phyloP scores from a whole-genome alignment of 1,284 basidiomycete species.

The Tremellales sp. region DNA sequence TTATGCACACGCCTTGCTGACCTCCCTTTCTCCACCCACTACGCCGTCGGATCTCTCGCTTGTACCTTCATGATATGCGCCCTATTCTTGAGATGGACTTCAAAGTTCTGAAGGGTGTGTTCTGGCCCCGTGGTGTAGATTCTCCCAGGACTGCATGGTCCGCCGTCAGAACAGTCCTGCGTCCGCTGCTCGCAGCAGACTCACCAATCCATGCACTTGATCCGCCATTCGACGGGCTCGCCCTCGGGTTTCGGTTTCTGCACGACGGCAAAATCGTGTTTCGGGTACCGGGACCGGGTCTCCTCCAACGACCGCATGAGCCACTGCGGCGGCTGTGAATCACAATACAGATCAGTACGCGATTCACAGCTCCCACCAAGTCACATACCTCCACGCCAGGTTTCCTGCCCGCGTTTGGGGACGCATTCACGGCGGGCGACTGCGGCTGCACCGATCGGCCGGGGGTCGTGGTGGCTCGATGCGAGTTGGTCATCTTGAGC shows the following conservation, averaged over 20 bases:
- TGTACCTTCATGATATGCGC: constrained; percentile 63
- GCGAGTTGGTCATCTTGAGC: constrained; percentile 12
- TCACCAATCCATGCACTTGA: constrained; percentile 85
- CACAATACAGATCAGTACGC: constrained; percentile 2
- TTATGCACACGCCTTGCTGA: too few species aligned
- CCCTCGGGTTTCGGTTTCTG: constrained; percentile 51
- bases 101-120: constrained; percentile 86
- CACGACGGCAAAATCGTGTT: constrained; percentile 79
- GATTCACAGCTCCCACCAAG: constrained; percentile 7
- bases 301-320: constrained; percentile 59
- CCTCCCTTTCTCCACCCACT: too few species aligned
- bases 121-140: constrained; percentile 89
- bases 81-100: constrained; percentile 81
- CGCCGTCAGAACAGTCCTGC: constrained; percentile 2
- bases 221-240: constrained; percentile 72
- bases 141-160: constrained; percentile 50
- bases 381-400: constrained; percentile 11
- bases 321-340: constrained; percentile 69
- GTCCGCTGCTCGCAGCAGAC: constrained; percentile 4
- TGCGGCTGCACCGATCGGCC: constrained; percentile 1
- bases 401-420: constrained; percentile 10
- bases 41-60: constrained; percentile 20
- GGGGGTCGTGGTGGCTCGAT: constrained; percentile 5
- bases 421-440: background rate
- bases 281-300: constrained; percentile 69